Conservation (phyloP, 768 basidiomycete genomes). For the Jaapia argillacea region DNA sequence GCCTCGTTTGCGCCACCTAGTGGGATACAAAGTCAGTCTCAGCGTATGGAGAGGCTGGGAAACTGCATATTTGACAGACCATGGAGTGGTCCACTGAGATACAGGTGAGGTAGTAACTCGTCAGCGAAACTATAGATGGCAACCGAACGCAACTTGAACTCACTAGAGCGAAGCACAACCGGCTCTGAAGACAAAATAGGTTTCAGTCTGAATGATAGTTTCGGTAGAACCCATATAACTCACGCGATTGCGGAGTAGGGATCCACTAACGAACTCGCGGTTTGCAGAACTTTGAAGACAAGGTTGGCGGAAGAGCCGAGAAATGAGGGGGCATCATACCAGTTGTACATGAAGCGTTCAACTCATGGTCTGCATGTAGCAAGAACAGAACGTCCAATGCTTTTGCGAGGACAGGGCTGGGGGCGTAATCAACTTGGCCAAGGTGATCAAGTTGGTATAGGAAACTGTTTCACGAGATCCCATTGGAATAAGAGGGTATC, state of each 20-base stretch:
- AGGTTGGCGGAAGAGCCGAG: neutral
- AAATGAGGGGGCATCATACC: neutral
- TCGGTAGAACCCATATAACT: conserved; percentile 13
- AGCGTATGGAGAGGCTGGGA: too few species aligned
- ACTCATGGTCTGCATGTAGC: conserved; percentile 84
- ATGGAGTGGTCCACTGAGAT: conserved; percentile 58
- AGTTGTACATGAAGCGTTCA: conserved; percentile 59
- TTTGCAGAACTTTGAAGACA: conserved; percentile 81
- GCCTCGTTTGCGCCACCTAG: conserved; percentile 86
- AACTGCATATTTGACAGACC: conserved; percentile 34
- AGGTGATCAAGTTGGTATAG: conserved; percentile 87
- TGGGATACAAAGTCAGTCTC: neutral
- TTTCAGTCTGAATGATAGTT: too few species aligned
- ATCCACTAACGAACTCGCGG: conserved; percentile 82
- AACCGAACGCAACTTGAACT: conserved; percentile 25
- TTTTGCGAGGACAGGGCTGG: conserved; percentile 78
- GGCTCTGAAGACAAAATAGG: too few species aligned
- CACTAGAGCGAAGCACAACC: conserved; percentile 86
- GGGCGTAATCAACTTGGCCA: conserved; percentile 59
- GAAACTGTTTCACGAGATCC: conserved; percentile 37
- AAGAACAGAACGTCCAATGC: conserved; percentile 85
- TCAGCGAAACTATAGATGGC: too few species aligned
- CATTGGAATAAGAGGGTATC: conserved; percentile 5
- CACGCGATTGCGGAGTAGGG: conserved; percentile 82
- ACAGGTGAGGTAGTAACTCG: too few species aligned